Percentiles rank a stretch among this genome's conserved stretches.
phyloP scores from a whole-genome alignment of 768 basidiomycete species.

The Mycena vulgaris region DNA sequence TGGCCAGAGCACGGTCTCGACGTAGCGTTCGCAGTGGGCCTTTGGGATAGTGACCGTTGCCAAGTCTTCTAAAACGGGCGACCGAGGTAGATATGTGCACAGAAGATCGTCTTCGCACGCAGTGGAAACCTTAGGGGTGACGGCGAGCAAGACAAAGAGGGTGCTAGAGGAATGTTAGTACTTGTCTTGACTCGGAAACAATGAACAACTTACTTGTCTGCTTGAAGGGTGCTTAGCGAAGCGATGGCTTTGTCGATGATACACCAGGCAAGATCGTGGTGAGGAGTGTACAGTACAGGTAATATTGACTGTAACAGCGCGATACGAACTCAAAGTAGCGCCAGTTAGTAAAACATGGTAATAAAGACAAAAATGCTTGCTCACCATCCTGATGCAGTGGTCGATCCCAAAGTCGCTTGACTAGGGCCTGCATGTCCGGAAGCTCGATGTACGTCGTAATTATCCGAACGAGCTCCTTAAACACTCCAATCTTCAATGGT shows the following conservation, averaged over 20 bases:
- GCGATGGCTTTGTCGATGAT: constrained; percentile 30
- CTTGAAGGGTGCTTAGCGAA: constrained; percentile 28
- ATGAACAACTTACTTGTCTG: constrained; percentile 24
- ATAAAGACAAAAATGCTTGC: constrained; percentile 18
- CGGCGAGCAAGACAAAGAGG: constrained; percentile 37
- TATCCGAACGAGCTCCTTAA: constrained; percentile 41
- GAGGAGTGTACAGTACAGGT: constrained; percentile 31
- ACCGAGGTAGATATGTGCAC: constrained; percentile 21
- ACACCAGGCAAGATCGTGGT: constrained; percentile 36
- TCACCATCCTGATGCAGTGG: constrained; percentile 41
- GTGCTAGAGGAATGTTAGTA: constrained; percentile 27
- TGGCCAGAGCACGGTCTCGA: constrained; percentile 38
- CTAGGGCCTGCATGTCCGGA: constrained; percentile 32
- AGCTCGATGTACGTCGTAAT: constrained; percentile 29
- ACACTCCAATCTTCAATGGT: constrained; percentile 36
- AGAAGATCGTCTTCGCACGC: constrained; percentile 22
- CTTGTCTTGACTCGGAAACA: constrained; percentile 17
- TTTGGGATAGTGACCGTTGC: constrained; percentile 35
- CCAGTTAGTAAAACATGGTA: constrained; percentile 6
- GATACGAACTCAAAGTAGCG: constrained; percentile 36
- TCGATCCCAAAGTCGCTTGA: constrained; percentile 35
- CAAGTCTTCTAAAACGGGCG: constrained; percentile 36
- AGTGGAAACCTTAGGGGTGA: constrained; percentile 19
- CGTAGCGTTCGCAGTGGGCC: constrained; percentile 32
- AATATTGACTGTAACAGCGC: constrained; percentile 38